phyloP scores from a whole-genome alignment of 176 grass and related monocot species.

The Lolium multiflorum region DNA sequence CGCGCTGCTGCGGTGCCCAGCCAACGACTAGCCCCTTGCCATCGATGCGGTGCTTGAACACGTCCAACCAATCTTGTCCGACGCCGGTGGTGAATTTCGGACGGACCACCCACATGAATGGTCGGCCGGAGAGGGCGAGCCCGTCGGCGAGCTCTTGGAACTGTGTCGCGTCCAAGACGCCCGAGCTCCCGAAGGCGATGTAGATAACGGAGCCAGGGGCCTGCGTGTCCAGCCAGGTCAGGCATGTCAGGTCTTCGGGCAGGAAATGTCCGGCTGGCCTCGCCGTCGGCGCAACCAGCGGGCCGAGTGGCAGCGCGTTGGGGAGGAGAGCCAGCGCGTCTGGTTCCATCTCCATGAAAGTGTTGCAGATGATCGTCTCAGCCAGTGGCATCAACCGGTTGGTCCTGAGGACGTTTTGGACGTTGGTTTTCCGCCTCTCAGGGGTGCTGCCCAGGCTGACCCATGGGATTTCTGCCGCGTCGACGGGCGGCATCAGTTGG shows the following conservation, averaged over 20 bases:
- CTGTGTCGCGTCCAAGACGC: slow-evolving; percentile 33
- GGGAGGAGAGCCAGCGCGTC: slow-evolving; percentile 40
- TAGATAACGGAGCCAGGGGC: slow-evolving; percentile 54
- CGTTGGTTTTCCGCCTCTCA: slow-evolving; percentile 50
- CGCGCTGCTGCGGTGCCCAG: slow-evolving; percentile 61
- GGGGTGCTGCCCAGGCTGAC: slow-evolving; percentile 39
- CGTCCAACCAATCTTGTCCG: slow-evolving; percentile 38
- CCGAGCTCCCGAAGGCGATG: slow-evolving; percentile 70
- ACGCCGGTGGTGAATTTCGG: slow-evolving; percentile 34
- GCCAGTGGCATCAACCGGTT: slow-evolving; percentile 44
- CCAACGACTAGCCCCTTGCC: slow-evolving; percentile 41
- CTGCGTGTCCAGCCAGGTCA: slow-evolving; percentile 64
- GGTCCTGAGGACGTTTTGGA: slow-evolving; percentile 47
- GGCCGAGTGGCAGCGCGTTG: slow-evolving; percentile 53
- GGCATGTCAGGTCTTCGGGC: slow-evolving; percentile 48
- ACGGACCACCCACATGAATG: slow-evolving; percentile 74
- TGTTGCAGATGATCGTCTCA: slow-evolving; percentile 68
- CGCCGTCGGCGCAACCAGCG: slow-evolving; percentile 22
- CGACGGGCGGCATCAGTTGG: slow-evolving; percentile 52
- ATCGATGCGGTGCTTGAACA: slow-evolving; percentile 15
- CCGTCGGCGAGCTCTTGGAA: slow-evolving; percentile 70
- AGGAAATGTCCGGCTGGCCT: neutral
- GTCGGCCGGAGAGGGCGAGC: slow-evolving; percentile 39
- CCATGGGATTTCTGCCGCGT: slow-evolving; percentile 54
- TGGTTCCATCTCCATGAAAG: slow-evolving; percentile 55